Percentiles rank a stretch among this genome's conserved stretches.
phyloP scores from a whole-genome alignment of 2,329 filamentous ascomycete species.

The Penicillium sp. region DNA sequence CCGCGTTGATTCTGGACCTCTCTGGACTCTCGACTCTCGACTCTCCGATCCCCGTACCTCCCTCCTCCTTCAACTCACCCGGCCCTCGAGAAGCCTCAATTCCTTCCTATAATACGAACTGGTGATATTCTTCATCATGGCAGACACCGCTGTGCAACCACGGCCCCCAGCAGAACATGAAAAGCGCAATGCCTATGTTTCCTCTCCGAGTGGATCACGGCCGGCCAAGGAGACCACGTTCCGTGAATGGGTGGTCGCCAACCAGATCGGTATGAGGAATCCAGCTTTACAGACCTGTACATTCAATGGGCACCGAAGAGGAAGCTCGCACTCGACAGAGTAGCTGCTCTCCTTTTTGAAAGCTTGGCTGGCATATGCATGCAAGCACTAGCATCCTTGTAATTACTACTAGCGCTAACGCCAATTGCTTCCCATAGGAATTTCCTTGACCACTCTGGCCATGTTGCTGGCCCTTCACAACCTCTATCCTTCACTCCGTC shows the following conservation, averaged over 20 bases:
- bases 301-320: neutral
- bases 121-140: slow-evolving; percentile 28
- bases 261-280: slow-evolving; percentile 68
- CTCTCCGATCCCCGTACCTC: neutral
- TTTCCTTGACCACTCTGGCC: slow-evolving; percentile 80
- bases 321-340: neutral
- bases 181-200: slow-evolving; percentile 43
- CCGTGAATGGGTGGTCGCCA: slow-evolving; percentile 65
- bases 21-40: slow-evolving; percentile 1
- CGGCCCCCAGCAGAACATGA: slow-evolving; percentile 25
- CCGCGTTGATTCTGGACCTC: neutral
- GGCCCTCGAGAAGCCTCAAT: neutral
- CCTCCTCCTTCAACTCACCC: neutral
- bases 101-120: neutral
- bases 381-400: slow-evolving; percentile 7
- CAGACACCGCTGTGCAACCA: slow-evolving; percentile 29
- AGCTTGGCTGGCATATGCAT: neutral
- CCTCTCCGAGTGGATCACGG: slow-evolving; percentile 26
- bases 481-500: slow-evolving; percentile 74
- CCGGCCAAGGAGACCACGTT: slow-evolving; percentile 40
- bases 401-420: slow-evolving; percentile 16
- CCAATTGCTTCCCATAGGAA: slow-evolving; percentile 50
- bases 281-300: neutral
- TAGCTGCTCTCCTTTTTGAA: neutral
- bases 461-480: slow-evolving; percentile 78